Evolutionary conservation across 202 grass and related monocot species (phyloP).

Genomic region (Schoenoplectus triqueter): DNA sequence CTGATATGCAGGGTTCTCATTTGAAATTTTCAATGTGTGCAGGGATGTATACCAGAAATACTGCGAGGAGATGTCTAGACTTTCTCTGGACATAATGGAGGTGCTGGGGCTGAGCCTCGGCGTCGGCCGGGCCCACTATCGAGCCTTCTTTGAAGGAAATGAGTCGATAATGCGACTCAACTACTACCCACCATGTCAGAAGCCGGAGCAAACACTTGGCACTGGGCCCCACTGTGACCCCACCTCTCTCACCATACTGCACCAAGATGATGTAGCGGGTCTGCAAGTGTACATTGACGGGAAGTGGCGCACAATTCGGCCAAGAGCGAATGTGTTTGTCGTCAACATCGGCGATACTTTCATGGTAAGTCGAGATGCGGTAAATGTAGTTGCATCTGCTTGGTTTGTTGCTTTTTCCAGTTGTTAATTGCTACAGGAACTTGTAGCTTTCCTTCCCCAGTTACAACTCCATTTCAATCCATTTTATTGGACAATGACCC

Average conservation of each 20-base stretch:
- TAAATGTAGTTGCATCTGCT: background rate
- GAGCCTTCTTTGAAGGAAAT: conserved; percentile 71
- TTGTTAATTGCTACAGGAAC: background rate
- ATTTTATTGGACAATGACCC: conserved; percentile 27
- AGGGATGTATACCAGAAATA: conserved; percentile 66
- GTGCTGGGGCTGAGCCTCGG: conserved; percentile 72
- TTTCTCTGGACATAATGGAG: conserved; percentile 94
- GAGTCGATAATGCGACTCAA: conserved; percentile 95
- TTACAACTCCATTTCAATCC: conserved; percentile 33
- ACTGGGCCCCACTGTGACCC: conserved; percentile 97
- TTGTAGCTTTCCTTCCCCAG: conserved; percentile 12
- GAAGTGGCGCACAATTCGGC: conserved; percentile 59
- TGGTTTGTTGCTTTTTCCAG: background rate
- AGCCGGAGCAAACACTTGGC: conserved; percentile 69
- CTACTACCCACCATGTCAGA: conserved; percentile 97
- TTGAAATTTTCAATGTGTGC: background rate
- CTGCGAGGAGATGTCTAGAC: conserved; percentile 73
- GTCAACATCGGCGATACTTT: conserved; percentile 99
- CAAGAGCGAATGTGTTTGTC: conserved; percentile 56
- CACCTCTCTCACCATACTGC: conserved; percentile 94
- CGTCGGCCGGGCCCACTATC: conserved; percentile 51
- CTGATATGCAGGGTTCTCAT: background rate
- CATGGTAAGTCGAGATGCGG: conserved; percentile 49
- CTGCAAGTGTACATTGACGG: conserved; percentile 72
- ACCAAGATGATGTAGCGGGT: conserved; percentile 92